A percentile compares a stretch with the other conserved stretches of the same genome.
These are phyloP conservation scores for Cornus florida DNA, from an alignment of 148 eudicot species.

Conservation along the genomic window DNA sequence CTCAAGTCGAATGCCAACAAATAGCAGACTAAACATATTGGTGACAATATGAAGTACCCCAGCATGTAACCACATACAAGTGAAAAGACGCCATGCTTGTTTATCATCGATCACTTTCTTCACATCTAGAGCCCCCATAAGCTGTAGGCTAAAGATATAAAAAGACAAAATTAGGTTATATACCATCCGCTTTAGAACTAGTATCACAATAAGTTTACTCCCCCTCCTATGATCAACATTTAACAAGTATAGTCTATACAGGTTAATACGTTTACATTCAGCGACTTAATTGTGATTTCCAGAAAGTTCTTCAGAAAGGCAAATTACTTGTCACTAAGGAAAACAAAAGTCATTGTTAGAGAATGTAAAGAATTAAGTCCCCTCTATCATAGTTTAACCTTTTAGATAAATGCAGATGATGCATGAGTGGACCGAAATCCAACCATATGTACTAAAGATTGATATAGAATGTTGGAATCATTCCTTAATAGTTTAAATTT, in stretches of 20 bases:
- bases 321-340: background rate
- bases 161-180: slow-evolving; percentile 1
- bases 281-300: background rate
- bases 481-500: too few relatives aligned
- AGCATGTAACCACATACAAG: slow-evolving; percentile 89
- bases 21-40: slow-evolving; percentile 74
- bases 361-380: too few relatives aligned
- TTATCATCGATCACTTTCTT: slow-evolving; percentile 47
- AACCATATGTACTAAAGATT: too few relatives aligned
- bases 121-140: slow-evolving; percentile 70
- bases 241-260: background rate
- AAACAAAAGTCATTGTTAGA: background rate
- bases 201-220: background rate
- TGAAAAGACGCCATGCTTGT: slow-evolving; percentile 61
- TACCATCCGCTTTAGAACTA: slow-evolving; percentile 1
- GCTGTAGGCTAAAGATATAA: slow-evolving; percentile 44
- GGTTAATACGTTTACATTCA: background rate
- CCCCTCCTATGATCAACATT: background rate
- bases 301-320: background rate
- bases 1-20: slow-evolving; percentile 84
- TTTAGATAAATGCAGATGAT: too few relatives aligned
- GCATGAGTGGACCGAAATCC: too few relatives aligned
- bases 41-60: slow-evolving; percentile 77
- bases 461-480: too few relatives aligned
- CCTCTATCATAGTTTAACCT: too few relatives aligned